phyloP scores from a whole-genome alignment of 768 basidiomycete genomes.

The Leucocoprinus sp. region DNA sequence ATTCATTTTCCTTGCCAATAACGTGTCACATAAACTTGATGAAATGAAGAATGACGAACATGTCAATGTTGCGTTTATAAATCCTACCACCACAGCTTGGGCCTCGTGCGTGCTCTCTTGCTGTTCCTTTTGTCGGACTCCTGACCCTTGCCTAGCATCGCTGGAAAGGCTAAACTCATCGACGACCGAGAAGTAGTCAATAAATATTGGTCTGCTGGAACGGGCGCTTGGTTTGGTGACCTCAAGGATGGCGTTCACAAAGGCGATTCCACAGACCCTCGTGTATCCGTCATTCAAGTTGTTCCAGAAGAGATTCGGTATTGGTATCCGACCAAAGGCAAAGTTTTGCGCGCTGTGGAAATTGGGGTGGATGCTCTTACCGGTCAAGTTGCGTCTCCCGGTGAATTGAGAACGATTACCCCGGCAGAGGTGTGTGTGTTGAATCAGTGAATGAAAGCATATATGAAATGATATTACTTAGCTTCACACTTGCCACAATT shows the following conservation, averaged over 20 bases:
- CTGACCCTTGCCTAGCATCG: slow-evolving; percentile 34
- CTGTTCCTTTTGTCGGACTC: not conserved
- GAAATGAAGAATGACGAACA: slow-evolving; percentile 69
- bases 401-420: slow-evolving; percentile 70
- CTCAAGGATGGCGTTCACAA: slow-evolving; percentile 78
- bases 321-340: slow-evolving; percentile 60
- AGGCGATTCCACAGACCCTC: slow-evolving; percentile 73
- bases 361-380: slow-evolving; percentile 49
- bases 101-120: slow-evolving; percentile 37
- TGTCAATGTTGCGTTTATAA: slow-evolving; percentile 76
- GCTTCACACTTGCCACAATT: too few species aligned
- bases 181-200: slow-evolving; percentile 57
- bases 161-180: slow-evolving; percentile 61
- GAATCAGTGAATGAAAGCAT: not conserved
- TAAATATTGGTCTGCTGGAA: slow-evolving; percentile 59
- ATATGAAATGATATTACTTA: too few species aligned
- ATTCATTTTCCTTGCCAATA: slow-evolving; percentile 69
- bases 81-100: slow-evolving; percentile 67
- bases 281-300: slow-evolving; percentile 73
- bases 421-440: slow-evolving; percentile 52
- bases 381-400: slow-evolving; percentile 59
- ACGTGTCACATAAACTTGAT: slow-evolving; percentile 62
- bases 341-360: slow-evolving; percentile 50
- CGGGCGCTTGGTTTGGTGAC: slow-evolving; percentile 78
- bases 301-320: slow-evolving; percentile 76